These are phyloP conservation scores for Beauveria rudraprayagi DNA, from an alignment of 2,329 filamentous ascomycete genomes.

Conservation along the genomic window DNA sequence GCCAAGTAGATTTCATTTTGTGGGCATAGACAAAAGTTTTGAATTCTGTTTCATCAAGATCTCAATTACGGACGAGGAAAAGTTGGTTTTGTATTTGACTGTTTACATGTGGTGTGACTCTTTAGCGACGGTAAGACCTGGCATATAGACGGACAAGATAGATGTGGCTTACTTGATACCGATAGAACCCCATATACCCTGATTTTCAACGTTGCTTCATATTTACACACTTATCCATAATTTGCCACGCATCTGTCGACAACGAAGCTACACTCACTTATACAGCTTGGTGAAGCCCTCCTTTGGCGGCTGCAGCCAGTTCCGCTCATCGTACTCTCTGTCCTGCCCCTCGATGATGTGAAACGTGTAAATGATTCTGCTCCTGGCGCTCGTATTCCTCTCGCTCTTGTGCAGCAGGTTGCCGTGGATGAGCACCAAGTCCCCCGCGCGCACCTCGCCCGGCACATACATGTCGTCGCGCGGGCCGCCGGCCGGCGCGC, in stretches of 20 bases:
- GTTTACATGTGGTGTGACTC: not conserved
- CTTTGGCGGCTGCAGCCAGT: slow-evolving; percentile 85
- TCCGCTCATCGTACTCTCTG: slow-evolving; percentile 70
- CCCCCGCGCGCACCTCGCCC: slow-evolving; percentile 84
- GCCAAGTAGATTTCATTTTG: slow-evolving; percentile 6
- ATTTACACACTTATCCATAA: not conserved
- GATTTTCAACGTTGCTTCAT: not conserved
- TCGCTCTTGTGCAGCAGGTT: slow-evolving; percentile 95
- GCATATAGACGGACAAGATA: slow-evolving; percentile 16
- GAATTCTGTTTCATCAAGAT: not conserved
- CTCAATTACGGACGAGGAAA: slow-evolving; percentile 1
- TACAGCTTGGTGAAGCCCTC: slow-evolving; percentile 70
- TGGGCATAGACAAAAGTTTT: slow-evolving; percentile 1
- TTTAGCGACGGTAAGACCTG: slow-evolving; percentile 7
- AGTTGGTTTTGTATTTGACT: not conserved
- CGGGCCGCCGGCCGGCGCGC: slow-evolving; percentile 27
- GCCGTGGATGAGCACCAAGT: slow-evolving; percentile 87
- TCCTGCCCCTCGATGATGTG: slow-evolving; percentile 83
- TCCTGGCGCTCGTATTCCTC: slow-evolving; percentile 78
- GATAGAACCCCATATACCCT: slow-evolving; percentile 7
- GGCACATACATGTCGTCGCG: slow-evolving; percentile 59
- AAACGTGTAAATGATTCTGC: slow-evolving; percentile 93
- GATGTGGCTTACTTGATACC: slow-evolving; percentile 3
- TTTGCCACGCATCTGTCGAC: not conserved
- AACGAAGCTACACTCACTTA: slow-evolving; percentile 14